Base-by-base conservation (phyloP, 208 protist genomes). In the Balamuthia mandrillaris region DNA sequence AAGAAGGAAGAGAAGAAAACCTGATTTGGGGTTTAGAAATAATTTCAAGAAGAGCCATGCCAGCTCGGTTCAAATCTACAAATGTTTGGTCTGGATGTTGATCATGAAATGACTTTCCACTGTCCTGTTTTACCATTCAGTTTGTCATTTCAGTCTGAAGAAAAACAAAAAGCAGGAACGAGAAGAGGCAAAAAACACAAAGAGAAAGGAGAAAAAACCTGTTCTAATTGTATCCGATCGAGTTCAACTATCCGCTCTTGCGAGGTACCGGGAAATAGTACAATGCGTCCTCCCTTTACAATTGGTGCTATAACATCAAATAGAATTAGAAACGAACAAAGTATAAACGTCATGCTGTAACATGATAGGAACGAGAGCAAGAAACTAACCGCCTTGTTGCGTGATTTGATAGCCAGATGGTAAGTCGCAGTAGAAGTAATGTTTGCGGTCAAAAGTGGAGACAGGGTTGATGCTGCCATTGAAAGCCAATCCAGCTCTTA, bases 401-500 rank as follows among this genome's bases (percentile, higher is more conserved):
- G 92, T 94, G 49, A 94, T 94, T 68, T 94, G 92, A 84, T 94
- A 94, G 37, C 91, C 92, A 56, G 60, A 63, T 5, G 92, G 92
- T 39, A 93, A 35, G 85, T 94, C 92, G 56, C 66, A 66, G 88
- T 94, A 94, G 45, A 94, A 94, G 33, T 94, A 94, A 86, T 94
- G 92, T 54, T 94, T 94, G 44, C 92, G 86, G 77, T 94, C 92
- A 37, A 94, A 94, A 49, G 33, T 42, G 31, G 90, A 93, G 18
- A 39, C 18, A 2, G 44, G 79, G 51, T 90, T 85, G 3, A 93
- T 70, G 5, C 29, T 29, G 9, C 79, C 75, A 37, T 42, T 33
- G 7, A 94, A 33, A 2, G 91, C 72, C 12, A 94, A 31, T 16
- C 87, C 90, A 18, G 79, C 90, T 33, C 68, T 85, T 4, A 93